Percentiles rank a stretch among this genome's conserved stretches.
Conservation (phyloP, 768 basidiomycete species). For the Pholiota conissans region DNA sequence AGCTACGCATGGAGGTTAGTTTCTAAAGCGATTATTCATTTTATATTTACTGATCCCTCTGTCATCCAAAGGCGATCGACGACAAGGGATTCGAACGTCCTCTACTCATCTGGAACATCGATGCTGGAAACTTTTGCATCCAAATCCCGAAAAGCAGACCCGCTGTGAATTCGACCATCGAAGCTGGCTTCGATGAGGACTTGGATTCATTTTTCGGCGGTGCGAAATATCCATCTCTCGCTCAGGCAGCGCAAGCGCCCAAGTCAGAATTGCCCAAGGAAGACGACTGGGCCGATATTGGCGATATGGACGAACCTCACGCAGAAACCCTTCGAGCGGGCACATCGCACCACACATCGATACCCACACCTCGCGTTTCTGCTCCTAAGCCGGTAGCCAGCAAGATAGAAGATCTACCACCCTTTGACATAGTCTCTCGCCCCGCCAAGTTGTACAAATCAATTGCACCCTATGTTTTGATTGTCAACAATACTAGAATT, state of each 20-base stretch:
- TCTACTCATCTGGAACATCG: constrained; percentile 27
- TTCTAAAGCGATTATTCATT: not conserved
- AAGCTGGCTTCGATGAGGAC: constrained; percentile 33
- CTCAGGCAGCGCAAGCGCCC: not conserved
- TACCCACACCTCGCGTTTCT: constrained; percentile 19
- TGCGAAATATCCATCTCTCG: not conserved
- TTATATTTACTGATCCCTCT: not conserved
- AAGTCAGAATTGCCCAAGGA: not conserved
- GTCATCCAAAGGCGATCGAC: constrained; percentile 15
- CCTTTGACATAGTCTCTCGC: not conserved
- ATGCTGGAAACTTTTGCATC: constrained; percentile 28
- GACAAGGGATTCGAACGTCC: constrained; percentile 21
- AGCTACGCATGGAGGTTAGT: constrained; percentile 30
- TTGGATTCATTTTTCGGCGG: constrained; percentile 22
- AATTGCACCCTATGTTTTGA: constrained; percentile 31
- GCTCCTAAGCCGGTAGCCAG: not conserved
- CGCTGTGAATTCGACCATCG: constrained; percentile 23
- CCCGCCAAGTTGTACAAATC: constrained; percentile 29
- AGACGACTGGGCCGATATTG: not conserved
- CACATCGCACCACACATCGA: not conserved
- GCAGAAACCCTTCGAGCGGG: not conserved
- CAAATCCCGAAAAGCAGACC: constrained; percentile 31
- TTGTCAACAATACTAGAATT: constrained; percentile 27
- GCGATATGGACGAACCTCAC: not conserved
- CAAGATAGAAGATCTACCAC: not conserved